Base-by-base conservation (phyloP, 306 rosid genomes). In the Castanea sativa region DNA sequence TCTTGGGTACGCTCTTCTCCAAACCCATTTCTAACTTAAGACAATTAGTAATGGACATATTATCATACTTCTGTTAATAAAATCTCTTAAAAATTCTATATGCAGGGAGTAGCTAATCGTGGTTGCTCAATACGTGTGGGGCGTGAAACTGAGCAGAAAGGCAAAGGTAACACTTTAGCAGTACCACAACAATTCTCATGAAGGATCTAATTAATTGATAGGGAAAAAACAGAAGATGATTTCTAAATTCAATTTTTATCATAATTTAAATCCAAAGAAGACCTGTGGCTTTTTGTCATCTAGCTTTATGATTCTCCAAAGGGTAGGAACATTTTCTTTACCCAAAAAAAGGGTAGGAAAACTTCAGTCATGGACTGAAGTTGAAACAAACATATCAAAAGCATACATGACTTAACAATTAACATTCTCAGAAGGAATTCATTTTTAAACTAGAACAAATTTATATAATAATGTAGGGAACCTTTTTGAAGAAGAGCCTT, bases 51-150 rank as follows among this genome's bases (percentile, higher is more conserved):
- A 71, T 35, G 32, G 77, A 43, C 21, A 73, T 74, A 3, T 43
- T 18, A 49, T 68, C 29, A 13, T 69, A 20, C 23, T 60, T 6
- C 43, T 64, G 19, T 84, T 43, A 19, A 20, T 67, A 79, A 77
- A 59, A 78, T 69, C 11, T 80, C 75, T n/a, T 78, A 52, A 27
- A n/a, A 78, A 76, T 87, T 79, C 76, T 38, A 80, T 60, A 53
- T 76, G 78, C 89, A 96, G 98, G 99, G 99, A 73, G 99, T 96
- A 83, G 99, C 99, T 79, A 96, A 96, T 77, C 98, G 99, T 51
- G 97, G 99, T 73, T 90, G 96, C 89, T 96, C 99, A 5, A 90
- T 96, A 80, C 99, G 99, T 84, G 99, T 96, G 78, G 99, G 99
- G 43, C 92, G 98, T 51, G 97, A 90, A 76, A 96, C 98, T 5